Base-by-base conservation (phyloP, 2,329 filamentous ascomycete genomes). In the Zelopaecilomyces penicillatus region DNA sequence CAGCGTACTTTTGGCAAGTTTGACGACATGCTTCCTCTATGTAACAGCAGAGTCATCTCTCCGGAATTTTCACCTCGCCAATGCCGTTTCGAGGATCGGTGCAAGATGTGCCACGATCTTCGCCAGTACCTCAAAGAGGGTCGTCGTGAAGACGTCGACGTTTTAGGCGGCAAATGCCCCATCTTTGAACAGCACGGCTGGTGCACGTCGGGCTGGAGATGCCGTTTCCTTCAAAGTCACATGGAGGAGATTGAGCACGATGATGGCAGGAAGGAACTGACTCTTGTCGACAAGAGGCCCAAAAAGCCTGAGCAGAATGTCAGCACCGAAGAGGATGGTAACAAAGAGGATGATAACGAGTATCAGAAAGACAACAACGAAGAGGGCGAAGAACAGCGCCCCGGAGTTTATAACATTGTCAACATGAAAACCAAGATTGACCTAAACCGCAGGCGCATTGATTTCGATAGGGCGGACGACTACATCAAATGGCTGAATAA, bases 201-300 rank as follows among this genome's bases (percentile, higher is more conserved):
- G 50, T 98, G 93, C 57, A 75, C 78, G 40, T 79, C 84, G 10
- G 93, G 93, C 5, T 98, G 91, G 90, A 95, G 91, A 62, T 98
- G 93, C 62, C 84, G 91, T 26, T 95, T 96, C 59, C 85, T 87
- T 31, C 77, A 77, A 50, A 94, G 87, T 50, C 93, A 98, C 65
- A 93, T 88, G 56, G 75, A 82, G 50, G 91, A 97, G 65, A 66
- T 86, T 27, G 79, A 85, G 52, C 80, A 73, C 19, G 81, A 83
- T 43, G 90, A 95, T 62, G 91, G 89, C 6, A 78, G 78, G 53
- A 88, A 86, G 57, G 91, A 97, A 65, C 67, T 97, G 42, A 72
- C 91, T 3, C 71, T 95, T 40, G 57, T 85, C 19, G 76, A 80
- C 39, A 61, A 58, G 49, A 45, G 43, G 6, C 44, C 47, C 6